Conservation (phyloP, 164 flowering plant genomes). For the Euptelea pleiosperma region DNA sequence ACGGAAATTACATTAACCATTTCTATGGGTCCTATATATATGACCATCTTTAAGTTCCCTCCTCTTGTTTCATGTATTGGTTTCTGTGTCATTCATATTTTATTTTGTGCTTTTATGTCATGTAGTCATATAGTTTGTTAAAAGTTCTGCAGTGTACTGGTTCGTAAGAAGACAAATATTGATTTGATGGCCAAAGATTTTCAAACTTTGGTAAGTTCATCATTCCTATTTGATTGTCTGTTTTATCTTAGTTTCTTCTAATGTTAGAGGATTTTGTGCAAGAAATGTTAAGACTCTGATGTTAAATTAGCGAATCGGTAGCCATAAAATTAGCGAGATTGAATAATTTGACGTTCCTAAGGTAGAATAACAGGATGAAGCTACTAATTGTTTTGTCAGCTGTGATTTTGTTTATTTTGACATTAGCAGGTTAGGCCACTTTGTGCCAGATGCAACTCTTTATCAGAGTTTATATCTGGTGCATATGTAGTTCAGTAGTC, state of each 20-base stretch:
- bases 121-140: neutral
- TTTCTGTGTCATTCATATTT: neutral
- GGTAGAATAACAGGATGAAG: too few species aligned
- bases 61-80: neutral
- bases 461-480: too few species aligned
- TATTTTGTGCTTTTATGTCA: constrained; percentile 2
- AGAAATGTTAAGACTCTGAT: neutral
- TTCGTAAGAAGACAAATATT: constrained; percentile 57
- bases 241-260: neutral
- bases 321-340: neutral
- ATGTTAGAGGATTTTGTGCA: neutral
- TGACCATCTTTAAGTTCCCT: too few species aligned
- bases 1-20: neutral
- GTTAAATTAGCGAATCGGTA: neutral
- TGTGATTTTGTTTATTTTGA: too few species aligned
- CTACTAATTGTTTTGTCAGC: too few species aligned
- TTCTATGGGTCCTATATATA: neutral
- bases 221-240: neutral
- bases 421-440: too few species aligned
- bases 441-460: too few species aligned
- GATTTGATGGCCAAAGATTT: constrained; percentile 75
- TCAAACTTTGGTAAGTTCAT: constrained; percentile 54
- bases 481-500: too few species aligned
- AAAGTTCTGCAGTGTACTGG: constrained; percentile 59
- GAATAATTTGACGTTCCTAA: too few species aligned